Evolutionary conservation across 1,284 basidiomycete species (phyloP).

Genomic region (Porodaedalea pini): DNA sequence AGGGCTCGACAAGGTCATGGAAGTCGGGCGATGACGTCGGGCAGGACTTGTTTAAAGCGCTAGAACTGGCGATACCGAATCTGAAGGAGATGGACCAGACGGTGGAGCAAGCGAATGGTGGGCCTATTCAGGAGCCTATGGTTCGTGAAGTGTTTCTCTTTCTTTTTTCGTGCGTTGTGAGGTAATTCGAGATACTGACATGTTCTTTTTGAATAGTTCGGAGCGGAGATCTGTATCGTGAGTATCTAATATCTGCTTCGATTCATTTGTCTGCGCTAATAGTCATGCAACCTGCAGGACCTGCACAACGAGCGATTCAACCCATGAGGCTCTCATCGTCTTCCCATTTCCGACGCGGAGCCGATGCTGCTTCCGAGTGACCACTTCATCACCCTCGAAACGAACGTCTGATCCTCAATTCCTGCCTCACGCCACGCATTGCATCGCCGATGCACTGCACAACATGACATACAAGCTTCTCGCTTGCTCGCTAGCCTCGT

Average conservation of each 20-base stretch:
- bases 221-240: neutral
- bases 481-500: neutral
- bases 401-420: neutral
- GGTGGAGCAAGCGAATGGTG: neutral
- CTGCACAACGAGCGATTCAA: neutral
- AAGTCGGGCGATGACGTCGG: neutral
- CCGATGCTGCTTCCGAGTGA: neutral
- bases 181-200: neutral
- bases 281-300: neutral
- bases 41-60: neutral
- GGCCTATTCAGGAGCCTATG: constrained; percentile 7
- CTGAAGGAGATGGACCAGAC: too few relatives aligned
- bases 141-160: neutral
- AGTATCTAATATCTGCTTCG: neutral
- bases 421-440: neutral
- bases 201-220: neutral
- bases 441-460: neutral
- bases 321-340: constrained; percentile 2
- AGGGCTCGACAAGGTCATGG: neutral
- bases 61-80: too few relatives aligned
- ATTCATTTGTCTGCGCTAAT: neutral
- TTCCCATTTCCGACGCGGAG: neutral
- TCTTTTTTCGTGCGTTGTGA: neutral
- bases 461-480: neutral
- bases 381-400: neutral